A percentile compares a stretch with the other conserved stretches of the same genome.
Conservation (phyloP, 2,329 filamentous ascomycete species). For the Aspergillus sp. region DNA sequence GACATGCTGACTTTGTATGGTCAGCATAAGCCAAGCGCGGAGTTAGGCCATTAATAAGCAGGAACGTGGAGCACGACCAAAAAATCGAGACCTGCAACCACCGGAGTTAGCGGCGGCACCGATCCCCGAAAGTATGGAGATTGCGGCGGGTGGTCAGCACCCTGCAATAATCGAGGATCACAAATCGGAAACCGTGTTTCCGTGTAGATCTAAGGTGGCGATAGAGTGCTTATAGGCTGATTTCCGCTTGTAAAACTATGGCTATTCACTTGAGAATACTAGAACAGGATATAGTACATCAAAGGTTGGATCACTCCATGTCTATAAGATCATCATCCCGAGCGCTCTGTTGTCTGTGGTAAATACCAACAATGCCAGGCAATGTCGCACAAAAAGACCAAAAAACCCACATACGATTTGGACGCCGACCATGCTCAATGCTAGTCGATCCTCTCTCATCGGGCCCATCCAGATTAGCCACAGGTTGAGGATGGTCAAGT, state of each 20-base stretch:
- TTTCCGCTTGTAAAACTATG: no score
- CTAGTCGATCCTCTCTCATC: slow-evolving; percentile 82
- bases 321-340: slow-evolving; percentile 6
- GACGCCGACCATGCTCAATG: slow-evolving; percentile 76
- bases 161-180: not conserved
- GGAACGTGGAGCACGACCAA: no score
- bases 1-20: not conserved
- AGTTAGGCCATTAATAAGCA: no score
- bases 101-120: not conserved
- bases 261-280: not conserved
- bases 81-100: no score
- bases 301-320: not conserved
- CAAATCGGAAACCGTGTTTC: not conserved
- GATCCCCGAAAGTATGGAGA: not conserved
- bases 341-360: slow-evolving; percentile 73
- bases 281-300: not conserved
- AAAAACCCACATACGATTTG: slow-evolving; percentile 77
- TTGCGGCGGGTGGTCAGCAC: not conserved
- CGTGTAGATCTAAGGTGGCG: not conserved
- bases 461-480: slow-evolving; percentile 97
- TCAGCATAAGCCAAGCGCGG: not conserved
- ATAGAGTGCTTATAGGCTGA: not conserved
- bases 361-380: slow-evolving; percentile 85
- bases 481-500: slow-evolving; percentile 91
- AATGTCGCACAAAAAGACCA: slow-evolving; percentile 84